Base-by-base conservation (phyloP, 2,329 filamentous ascomycete species). In the Huntiella moniliformis region DNA sequence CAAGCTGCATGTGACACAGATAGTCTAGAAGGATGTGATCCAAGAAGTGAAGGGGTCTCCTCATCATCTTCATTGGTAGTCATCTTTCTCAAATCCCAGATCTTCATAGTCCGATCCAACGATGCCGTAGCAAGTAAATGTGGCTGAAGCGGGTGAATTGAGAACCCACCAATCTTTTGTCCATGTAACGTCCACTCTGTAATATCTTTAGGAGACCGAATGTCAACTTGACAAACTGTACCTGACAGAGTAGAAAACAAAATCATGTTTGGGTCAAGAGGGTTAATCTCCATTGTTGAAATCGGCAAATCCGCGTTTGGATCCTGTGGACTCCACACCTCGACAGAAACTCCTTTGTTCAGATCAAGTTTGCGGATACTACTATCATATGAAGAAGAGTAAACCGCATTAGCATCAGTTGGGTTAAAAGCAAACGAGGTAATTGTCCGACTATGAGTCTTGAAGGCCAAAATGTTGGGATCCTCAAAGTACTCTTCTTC, bases 161-260 rank as follows among this genome's bases (percentile, higher is more conserved):
- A 82, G 60, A 96, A 96, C 0, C 91, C 91, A 13, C 91, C 91
- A 45, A 98, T 95, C 57, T 98, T 98, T 60, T 93, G 87, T 45
- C 92, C 86, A 0, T 79, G 82, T 0, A 96, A 65, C 6, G 74
- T 69, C 72, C 84, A 92, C 15, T 45, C 42, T 13, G 45, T 28
- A 2, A 10, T 33, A 1, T 41, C 18, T 6, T 44, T 40, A 11
- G 37, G 33, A 31, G 18, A 18, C 1, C 82, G 47, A 12, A 49
- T 51, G 56, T 98, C 91, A 56, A 91, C 77, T 1, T 81, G 77
- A 0, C 87, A 87, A 22, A 96, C 78, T 0, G 67, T 68, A 1
- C 91, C 91, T 32, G 82, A 71, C 0, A 98, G 66, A 0, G 88
- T 95, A 0, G 87, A 88, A 61, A 95, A 96, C 56, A 86, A 81